phyloP scores from a whole-genome alignment of 441 rosid genomes.

The Populus hybrid region DNA sequence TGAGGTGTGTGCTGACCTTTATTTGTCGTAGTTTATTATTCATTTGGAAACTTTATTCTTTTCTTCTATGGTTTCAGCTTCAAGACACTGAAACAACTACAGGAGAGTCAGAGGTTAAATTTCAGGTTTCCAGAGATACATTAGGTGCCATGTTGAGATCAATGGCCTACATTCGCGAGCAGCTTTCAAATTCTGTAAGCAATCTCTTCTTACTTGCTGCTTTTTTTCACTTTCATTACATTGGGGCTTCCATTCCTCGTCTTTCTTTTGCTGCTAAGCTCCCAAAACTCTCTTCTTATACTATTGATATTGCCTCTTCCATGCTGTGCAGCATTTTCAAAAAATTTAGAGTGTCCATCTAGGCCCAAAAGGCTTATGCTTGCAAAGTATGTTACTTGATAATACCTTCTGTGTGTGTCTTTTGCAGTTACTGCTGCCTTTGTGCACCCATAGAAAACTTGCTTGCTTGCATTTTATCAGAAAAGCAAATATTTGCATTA shows the following conservation, averaged over 20 bases:
- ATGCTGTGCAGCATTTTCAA: background rate
- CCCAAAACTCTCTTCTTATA: background rate
- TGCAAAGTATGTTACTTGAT: too few relatives aligned
- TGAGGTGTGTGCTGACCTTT: background rate
- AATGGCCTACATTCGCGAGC: conserved; percentile 94
- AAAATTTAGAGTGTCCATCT: background rate
- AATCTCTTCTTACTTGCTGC: conserved; percentile 6
- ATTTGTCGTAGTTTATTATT: background rate
- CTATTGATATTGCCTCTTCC: background rate
- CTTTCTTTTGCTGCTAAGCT: background rate
- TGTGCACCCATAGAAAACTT: too few relatives aligned
- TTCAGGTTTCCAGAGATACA: conserved; percentile 90
- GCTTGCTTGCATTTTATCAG: too few relatives aligned
- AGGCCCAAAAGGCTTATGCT: background rate
- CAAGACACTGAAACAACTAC: conserved; percentile 82
- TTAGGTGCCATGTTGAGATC: conserved; percentile 97
- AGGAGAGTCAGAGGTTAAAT: conserved; percentile 94
- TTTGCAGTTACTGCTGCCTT: too few relatives aligned
- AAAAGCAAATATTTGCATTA: too few relatives aligned
- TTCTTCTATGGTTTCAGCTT: conserved; percentile 48
- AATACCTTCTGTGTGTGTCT: too few relatives aligned
- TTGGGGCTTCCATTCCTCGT: too few relatives aligned
- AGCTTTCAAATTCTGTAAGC: conserved; percentile 75
- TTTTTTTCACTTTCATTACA: background rate
- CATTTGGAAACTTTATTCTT: background rate